These are phyloP conservation scores for Cocos nucifera DNA, from an alignment of 176 grass and related monocot species.

Conservation along the genomic window DNA sequence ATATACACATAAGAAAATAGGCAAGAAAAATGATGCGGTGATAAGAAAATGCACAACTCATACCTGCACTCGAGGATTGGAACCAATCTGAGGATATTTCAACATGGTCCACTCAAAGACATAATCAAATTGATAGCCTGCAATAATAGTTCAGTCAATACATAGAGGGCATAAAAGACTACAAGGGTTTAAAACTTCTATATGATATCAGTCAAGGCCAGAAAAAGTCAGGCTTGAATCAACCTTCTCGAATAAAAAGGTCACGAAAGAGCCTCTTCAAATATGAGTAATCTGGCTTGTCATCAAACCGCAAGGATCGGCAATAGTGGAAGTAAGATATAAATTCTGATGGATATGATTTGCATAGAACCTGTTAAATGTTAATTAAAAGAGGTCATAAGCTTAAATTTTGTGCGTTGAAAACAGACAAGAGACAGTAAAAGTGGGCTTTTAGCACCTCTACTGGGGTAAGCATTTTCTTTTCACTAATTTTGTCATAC, in stretches of 20 bases:
- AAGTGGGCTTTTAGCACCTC: conserved; percentile 31
- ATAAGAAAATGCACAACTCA: conserved; percentile 2
- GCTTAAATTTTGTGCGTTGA: too few relatives aligned
- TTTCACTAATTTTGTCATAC: conserved; percentile 84
- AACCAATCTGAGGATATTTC: conserved; percentile 66
- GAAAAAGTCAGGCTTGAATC: not conserved
- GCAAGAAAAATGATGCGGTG: conserved; percentile 2
- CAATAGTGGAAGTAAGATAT: conserved; percentile 78
- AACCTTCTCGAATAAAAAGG: conserved; percentile 70
- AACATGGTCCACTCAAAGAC: conserved; percentile 83
- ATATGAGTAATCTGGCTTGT: conserved; percentile 80
- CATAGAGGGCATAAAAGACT: not conserved
- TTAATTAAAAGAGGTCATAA: too few relatives aligned
- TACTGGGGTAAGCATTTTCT: conserved; percentile 73
- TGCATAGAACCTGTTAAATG: conserved; percentile 51
- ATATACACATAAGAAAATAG: conserved; percentile 4
- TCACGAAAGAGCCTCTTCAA: conserved; percentile 61
- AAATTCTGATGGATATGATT: conserved; percentile 67
- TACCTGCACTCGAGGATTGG: conserved; percentile 42
- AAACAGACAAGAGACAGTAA: too few relatives aligned
- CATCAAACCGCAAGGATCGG: conserved; percentile 68
- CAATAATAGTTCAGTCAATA: conserved; percentile 2
- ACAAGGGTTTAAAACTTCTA: not conserved
- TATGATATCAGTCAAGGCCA: not conserved
- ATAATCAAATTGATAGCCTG: conserved; percentile 68